A percentile compares a stretch with the other conserved stretches of the same genome.
These are phyloP conservation scores for Onygenales sp. DNA, from an alignment of 2,329 filamentous ascomycete genomes.

Conservation along the genomic window DNA sequence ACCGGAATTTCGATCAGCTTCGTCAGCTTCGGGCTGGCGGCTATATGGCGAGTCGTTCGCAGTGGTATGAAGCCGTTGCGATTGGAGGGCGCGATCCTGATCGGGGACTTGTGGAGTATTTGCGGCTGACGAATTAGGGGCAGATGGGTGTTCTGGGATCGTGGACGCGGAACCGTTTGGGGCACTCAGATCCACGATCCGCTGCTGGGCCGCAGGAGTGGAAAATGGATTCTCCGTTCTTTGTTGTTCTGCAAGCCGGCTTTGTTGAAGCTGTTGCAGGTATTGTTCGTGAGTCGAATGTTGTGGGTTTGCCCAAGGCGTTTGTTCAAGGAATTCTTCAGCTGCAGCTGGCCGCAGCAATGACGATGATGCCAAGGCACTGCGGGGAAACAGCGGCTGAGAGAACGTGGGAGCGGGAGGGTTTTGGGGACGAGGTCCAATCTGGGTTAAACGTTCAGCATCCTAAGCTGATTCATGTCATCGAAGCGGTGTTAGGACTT, in stretches of 20 bases:
- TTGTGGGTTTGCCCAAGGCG: conserved; percentile 86
- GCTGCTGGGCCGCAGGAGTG: conserved; percentile 37
- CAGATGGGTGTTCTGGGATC: conserved; percentile 34
- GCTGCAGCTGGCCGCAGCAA: conserved; percentile 49
- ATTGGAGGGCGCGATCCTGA: conserved; percentile 15
- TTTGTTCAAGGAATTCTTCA: conserved; percentile 81
- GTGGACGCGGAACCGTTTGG: conserved; percentile 39
- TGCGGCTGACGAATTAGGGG: conserved; percentile 32
- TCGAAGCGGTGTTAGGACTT: conserved; percentile 27
- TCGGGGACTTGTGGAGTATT: conserved; percentile 36
- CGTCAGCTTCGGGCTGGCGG: conserved; percentile 24
- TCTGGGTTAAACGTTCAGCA: conserved; percentile 7
- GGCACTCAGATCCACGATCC: conserved; percentile 32
- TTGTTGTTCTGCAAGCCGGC: conserved; percentile 23
- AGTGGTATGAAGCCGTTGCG: conserved; percentile 9
- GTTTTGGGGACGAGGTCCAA: not conserved
- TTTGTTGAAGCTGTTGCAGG: conserved; percentile 26
- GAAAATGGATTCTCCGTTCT: conserved; percentile 25
- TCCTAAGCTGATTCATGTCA: not conserved
- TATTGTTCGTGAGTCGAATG: conserved; percentile 56
- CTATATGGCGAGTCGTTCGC: conserved; percentile 14
- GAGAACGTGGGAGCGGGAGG: not conserved
- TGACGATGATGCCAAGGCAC: conserved; percentile 23
- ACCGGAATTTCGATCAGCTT: conserved; percentile 22
- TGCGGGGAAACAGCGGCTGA: conserved; percentile 19